Conservation (phyloP, 2,329 filamentous ascomycete species). For the Diplodia sapinea region DNA sequence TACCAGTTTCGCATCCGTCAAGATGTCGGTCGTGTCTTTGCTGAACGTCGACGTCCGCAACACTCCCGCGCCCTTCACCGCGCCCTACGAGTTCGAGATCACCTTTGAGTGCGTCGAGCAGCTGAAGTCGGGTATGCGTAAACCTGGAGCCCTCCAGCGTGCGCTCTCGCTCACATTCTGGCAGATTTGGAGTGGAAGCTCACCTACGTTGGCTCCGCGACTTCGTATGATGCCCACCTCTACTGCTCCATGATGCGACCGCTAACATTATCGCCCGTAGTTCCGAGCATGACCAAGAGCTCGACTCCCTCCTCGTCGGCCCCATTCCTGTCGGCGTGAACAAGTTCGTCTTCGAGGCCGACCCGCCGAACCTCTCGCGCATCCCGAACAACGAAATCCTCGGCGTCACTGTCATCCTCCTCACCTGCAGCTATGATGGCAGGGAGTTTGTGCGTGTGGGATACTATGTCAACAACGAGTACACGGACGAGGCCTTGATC, state of each 20-base stretch:
- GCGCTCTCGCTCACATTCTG: conserved; percentile 34
- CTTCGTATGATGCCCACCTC: conserved; percentile 69
- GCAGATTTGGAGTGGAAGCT: conserved; percentile 98
- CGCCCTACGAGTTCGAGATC: conserved; percentile 96
- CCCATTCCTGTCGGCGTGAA: conserved; percentile 98
- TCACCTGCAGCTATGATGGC: conserved; percentile 95
- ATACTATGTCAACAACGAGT: conserved; percentile 99
- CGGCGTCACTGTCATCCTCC: conserved; percentile 93
- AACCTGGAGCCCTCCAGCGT: not conserved
- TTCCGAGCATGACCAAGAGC: conserved; percentile 96
- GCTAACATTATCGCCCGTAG: conserved; percentile 54
- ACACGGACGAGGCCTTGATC: conserved; percentile 87
- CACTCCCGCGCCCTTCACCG: conserved; percentile 93
- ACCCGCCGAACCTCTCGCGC: conserved; percentile 84
- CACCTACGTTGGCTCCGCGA: conserved; percentile 97
- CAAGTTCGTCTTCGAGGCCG: conserved; percentile 98
- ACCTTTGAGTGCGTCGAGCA: conserved; percentile 97
- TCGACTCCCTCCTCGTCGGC: conserved; percentile 93
- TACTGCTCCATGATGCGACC: conserved; percentile 31
- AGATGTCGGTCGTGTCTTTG: conserved; percentile 95
- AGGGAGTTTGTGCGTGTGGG: conserved; percentile 97
- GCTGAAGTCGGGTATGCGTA: conserved; percentile 78
- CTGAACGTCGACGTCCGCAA: conserved; percentile 95
- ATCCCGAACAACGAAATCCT: conserved; percentile 96
- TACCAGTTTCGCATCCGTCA: conserved; percentile 40